Base-by-base conservation (phyloP, 2,329 filamentous ascomycete species). In the Monilinia fructigena region DNA sequence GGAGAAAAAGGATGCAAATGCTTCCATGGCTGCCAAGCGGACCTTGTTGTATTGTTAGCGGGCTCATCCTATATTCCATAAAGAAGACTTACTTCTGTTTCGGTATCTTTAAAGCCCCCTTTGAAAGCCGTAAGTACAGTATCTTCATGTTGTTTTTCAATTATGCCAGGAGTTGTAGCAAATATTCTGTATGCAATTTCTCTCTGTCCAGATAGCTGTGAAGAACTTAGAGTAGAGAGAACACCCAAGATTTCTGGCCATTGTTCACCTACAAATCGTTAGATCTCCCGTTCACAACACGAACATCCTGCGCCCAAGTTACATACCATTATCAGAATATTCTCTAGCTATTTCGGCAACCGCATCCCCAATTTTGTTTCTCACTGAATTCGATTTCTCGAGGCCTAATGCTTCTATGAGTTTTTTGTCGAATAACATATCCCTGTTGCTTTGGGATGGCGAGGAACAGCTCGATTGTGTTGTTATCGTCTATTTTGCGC, bases 341-440 rank as follows among this genome's bases (percentile, higher is more conserved):
- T 99, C 93, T 75, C 95, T 88, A 55, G 94, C 95, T 68, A 99
- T 84, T 79, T 99, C 95, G 31, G 95, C 95, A 69, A 98, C 91
- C n/a, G 94, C 93, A 79, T 99, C 95, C 73, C 93, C 95, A 76
- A 98, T 91, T 80, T 99, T 99, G 81, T 97, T 95, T 74, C 95
- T 86, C 56, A 97, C 91, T 50, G 86, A 82, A 69, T 88, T 85
- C 69, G 90, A 86, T 28, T 85, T 81, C 80, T 98, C 95, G 69
- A 82, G 83, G 67, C 86, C 86, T 63, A 97, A 82, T 63, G 87
- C 88, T 75, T 93, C 86, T 53, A 98, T 84, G 67, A 98, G 82
- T 78, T 94, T 97, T 97, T 74, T 90, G 85, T 72, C 93, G 88
- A 74, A 98, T 96, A 58, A 87, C 89, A 60, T 86, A 82, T 70